phyloP scores from a whole-genome alignment of 2,329 filamentous ascomycete genomes.

The Falciphora oryzae region DNA sequence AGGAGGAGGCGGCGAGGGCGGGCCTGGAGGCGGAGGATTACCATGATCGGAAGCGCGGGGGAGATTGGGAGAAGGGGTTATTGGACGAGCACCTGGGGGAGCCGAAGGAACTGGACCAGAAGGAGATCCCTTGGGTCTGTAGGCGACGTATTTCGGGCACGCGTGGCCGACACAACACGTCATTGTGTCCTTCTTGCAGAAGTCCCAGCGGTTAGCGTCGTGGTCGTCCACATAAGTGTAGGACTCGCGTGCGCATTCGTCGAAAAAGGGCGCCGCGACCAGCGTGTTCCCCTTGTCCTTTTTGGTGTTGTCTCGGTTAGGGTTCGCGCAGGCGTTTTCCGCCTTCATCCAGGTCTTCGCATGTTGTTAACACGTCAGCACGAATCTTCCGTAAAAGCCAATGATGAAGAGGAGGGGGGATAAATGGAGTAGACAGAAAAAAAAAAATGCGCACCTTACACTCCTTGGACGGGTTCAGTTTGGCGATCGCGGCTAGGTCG shows the following conservation, averaged over 20 bases:
- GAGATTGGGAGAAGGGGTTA: no score
- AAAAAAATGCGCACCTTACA: neutral
- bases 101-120: no score
- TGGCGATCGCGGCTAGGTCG: neutral
- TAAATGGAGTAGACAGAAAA: neutral
- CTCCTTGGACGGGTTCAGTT: neutral
- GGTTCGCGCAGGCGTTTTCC: constrained; percentile 3
- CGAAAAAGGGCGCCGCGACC: constrained; percentile 4
- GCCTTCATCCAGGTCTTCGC: neutral
- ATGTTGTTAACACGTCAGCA: neutral
- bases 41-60: no score
- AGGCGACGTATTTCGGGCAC: neutral
- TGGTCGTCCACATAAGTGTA: constrained; percentile 8
- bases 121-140: no score
- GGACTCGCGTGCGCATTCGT: neutral
- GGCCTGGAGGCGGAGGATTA: no score
- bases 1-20: no score
- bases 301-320: neutral
- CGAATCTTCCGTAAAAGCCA: neutral
- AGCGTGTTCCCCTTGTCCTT: no score
- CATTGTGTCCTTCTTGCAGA: neutral
- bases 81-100: no score
- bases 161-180: constrained; percentile 2
- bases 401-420: neutral
- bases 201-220: neutral